A percentile compares a stretch with the other conserved stretches of the same genome.
Conservation (phyloP, 306 rosid genomes). For the Corylus avellana region DNA sequence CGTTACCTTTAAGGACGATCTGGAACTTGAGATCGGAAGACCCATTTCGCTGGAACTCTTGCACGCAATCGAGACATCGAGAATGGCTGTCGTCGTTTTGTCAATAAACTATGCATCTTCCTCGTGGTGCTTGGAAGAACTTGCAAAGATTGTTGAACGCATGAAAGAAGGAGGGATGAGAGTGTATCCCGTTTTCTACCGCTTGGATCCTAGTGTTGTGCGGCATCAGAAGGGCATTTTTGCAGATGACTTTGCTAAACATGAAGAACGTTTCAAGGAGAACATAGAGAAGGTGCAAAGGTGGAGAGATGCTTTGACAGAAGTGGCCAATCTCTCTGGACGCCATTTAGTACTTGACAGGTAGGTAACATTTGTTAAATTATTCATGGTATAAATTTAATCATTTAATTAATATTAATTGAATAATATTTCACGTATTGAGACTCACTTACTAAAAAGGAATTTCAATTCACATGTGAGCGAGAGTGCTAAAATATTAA, state of each 20-base stretch:
- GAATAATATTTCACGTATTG: too few relatives aligned
- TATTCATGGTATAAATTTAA: not conserved
- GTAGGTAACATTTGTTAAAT: not conserved
- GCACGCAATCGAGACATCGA: slow-evolving; percentile 17
- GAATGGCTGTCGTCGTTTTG: slow-evolving; percentile 9
- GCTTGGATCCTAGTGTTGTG: slow-evolving; percentile 8
- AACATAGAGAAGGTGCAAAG: not conserved
- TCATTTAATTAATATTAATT: too few relatives aligned
- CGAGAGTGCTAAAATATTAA: too few relatives aligned
- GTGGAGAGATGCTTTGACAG: not conserved
- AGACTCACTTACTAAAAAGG: too few relatives aligned
- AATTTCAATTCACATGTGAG: too few relatives aligned
- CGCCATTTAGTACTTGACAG: not conserved
- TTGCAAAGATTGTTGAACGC: slow-evolving; percentile 20
- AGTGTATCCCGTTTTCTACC: not conserved
- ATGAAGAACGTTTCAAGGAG: not conserved
- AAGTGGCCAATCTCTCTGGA: not conserved
- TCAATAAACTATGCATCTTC: slow-evolving; percentile 15
- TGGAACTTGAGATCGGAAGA: not conserved
- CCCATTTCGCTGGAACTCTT: slow-evolving; percentile 2
- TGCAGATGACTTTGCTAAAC: not conserved
- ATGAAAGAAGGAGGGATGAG: not conserved
- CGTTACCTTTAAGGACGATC: not conserved
- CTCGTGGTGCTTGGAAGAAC: slow-evolving; percentile 17
- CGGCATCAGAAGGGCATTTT: not conserved